phyloP scores from a whole-genome alignment of 2,329 filamentous ascomycete genomes.

The Hyphodiscus sp. region DNA sequence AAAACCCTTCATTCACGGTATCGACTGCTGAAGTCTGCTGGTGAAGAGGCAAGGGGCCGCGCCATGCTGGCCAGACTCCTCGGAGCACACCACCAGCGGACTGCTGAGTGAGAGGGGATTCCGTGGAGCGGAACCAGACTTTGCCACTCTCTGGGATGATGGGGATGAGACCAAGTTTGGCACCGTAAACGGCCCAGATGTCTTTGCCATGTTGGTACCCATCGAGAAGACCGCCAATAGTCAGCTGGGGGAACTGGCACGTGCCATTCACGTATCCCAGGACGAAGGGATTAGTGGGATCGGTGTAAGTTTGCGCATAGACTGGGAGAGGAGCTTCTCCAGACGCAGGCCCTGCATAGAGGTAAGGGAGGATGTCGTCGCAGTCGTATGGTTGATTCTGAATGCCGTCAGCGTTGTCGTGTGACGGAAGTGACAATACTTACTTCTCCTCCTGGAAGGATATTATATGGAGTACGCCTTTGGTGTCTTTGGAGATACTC shows the following conservation, averaged over 20 bases:
- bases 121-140: conserved; percentile 34
- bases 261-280: conserved; percentile 28
- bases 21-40: conserved; percentile 33
- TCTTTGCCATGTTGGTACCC: conserved; percentile 34
- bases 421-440: background rate
- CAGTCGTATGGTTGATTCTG: conserved; percentile 34
- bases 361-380: conserved; percentile 32
- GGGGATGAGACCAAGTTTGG: conserved; percentile 32
- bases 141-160: conserved; percentile 18
- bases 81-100: conserved; percentile 34
- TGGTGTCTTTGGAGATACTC: conserved; percentile 36
- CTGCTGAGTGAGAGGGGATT: conserved; percentile 32
- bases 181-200: conserved; percentile 28
- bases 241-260: conserved; percentile 35
- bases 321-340: conserved; percentile 24
- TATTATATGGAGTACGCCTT: conserved; percentile 34
- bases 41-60: conserved; percentile 31
- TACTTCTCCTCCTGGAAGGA: conserved; percentile 34
- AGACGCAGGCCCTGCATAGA: conserved; percentile 27
- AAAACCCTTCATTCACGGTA: conserved; percentile 32
- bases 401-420: background rate
- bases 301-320: conserved; percentile 33
- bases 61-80: conserved; percentile 31
- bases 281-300: conserved; percentile 31
- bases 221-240: conserved; percentile 33